Evolutionary conservation across 2,329 filamentous ascomycete species (phyloP).

Genomic region (Magnaporthiopsis rhizophila): DNA sequence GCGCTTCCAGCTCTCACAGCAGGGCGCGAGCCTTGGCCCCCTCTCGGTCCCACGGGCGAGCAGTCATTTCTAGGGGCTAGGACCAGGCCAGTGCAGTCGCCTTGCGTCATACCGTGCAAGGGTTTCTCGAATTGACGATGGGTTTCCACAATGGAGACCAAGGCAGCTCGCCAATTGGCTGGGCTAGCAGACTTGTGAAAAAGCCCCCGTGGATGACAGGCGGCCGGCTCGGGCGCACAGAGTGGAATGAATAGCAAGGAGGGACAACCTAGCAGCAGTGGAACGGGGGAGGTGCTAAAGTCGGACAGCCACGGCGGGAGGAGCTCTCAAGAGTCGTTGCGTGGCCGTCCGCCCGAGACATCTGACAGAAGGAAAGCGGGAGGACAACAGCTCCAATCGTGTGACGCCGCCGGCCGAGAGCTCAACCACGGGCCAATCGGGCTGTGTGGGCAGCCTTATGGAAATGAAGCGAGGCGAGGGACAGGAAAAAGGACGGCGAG

Average conservation of each 20-base stretch:
- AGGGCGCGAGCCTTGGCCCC: background rate
- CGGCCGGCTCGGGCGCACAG: background rate
- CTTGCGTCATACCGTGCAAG: background rate
- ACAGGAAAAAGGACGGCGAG: background rate
- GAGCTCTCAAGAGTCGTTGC: background rate
- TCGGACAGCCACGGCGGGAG: background rate
- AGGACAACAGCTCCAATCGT: background rate
- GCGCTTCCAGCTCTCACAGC: too few species aligned
- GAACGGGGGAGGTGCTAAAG: background rate
- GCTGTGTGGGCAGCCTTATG: background rate
- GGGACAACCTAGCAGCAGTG: background rate
- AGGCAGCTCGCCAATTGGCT: background rate
- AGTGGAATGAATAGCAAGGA: background rate
- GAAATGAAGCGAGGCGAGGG: slow-evolving; percentile 4
- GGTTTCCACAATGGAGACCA: background rate
- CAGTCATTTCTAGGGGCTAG: background rate
- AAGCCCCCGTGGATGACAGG: background rate
- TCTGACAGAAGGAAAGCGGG: background rate
- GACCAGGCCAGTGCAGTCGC: background rate
- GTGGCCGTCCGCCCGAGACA: background rate
- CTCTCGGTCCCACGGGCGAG: background rate
- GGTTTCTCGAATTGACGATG: background rate
- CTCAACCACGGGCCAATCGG: background rate
- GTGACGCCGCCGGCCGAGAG: background rate
- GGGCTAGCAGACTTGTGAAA: background rate